Base-by-base conservation (phyloP, 768 basidiomycete genomes). In the Trametopsis cervina region DNA sequence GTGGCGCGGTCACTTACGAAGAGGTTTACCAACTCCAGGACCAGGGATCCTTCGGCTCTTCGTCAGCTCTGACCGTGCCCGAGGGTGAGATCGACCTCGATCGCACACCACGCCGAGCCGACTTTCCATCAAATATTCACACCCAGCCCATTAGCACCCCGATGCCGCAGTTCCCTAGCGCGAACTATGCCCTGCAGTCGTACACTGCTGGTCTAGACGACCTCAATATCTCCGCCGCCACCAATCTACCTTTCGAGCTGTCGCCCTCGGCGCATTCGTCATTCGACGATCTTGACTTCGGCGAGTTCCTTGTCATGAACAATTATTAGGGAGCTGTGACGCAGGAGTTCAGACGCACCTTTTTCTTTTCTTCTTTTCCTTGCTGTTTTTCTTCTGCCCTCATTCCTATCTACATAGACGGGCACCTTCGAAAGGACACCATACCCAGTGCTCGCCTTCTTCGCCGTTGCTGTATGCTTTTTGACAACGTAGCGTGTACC, bases 201-300 rank as follows among this genome's bases (percentile, higher is more conserved):
- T 63, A 63, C 54, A 49, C 44, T 18, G 26, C 49, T 24, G 61
- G 56, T 4, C 53, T 63, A 24, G 51, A 54, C 35, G 56, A 52
- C 18, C 50, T 50, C 37, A 53, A 54, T n/a, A 59, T 63, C 42
- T 50, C 29, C 29, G 29, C 29, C 57, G 36, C 49, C 56, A 1
- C 33, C 46, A 13, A 25, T 24, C 17, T 59, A 55, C n/a, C n/a
- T n/a, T n/a, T n/a, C 54, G 53, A 52, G 44, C 40, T 49, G 40
- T 49, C 56, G 44, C 50, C 54, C n/a, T n/a, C n/a, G n/a, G n/a
- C n/a, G n/a, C n/a, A n/a, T n/a, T n/a, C n/a, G n/a, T n/a, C n/a
- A n/a, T 53, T 53, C 51, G 48, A 52, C 20, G 55, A 56, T 13
- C 36, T 57, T 44, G 51, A 57, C 47, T 56, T 55, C 51, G 51